Percentiles rank a stretch among this genome's conserved stretches.
phyloP scores from a whole-genome alignment of 1,284 basidiomycete species.

The Cryptococcus neoformans region DNA sequence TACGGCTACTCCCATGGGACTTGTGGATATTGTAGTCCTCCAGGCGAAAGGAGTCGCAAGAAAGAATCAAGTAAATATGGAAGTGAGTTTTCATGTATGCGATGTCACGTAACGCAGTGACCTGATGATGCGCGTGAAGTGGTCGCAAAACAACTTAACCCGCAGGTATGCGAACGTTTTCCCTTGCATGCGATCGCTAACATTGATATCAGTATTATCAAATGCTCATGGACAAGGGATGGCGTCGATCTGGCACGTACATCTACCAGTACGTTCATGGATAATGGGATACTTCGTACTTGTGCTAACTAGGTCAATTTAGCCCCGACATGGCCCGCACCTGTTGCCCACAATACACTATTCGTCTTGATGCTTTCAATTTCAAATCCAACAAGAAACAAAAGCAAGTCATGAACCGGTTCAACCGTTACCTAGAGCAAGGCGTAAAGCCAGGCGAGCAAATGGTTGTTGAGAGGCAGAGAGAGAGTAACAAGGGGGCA shows the following conservation, averaged over 20 bases:
- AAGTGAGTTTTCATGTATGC: conserved; percentile 28
- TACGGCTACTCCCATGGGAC: conserved; percentile 41
- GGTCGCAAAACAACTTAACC: conserved; percentile 13
- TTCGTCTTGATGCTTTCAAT: conserved; percentile 70
- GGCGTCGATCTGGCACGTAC: conserved; percentile 79
- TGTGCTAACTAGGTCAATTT: conserved; percentile 47
- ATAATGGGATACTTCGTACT: not conserved
- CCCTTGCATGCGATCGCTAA: not conserved
- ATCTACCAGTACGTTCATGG: conserved; percentile 51
- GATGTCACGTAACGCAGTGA: not conserved
- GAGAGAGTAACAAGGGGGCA: conserved; percentile 1
- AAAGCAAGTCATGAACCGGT: conserved; percentile 66
- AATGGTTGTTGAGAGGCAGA: conserved; percentile 3
- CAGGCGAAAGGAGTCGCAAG: conserved; percentile 31
- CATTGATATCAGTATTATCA: conserved; percentile 46
- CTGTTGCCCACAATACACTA: conserved; percentile 92
- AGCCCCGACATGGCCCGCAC: conserved; percentile 76
- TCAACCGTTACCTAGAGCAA: conserved; percentile 57
- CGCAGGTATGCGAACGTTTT: not conserved
- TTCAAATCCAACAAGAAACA: conserved; percentile 78
- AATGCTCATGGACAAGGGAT: conserved; percentile 75
- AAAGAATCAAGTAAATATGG: conserved; percentile 49
- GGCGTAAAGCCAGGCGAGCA: conserved; percentile 16
- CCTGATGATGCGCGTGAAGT: not conserved
- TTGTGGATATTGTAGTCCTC: conserved; percentile 53